Evolutionary conservation across 495 filamentous ascomycete species (phyloP), one percentile per base, ranked within the genome.

Genomic region (Immersiella caudata): DNA sequence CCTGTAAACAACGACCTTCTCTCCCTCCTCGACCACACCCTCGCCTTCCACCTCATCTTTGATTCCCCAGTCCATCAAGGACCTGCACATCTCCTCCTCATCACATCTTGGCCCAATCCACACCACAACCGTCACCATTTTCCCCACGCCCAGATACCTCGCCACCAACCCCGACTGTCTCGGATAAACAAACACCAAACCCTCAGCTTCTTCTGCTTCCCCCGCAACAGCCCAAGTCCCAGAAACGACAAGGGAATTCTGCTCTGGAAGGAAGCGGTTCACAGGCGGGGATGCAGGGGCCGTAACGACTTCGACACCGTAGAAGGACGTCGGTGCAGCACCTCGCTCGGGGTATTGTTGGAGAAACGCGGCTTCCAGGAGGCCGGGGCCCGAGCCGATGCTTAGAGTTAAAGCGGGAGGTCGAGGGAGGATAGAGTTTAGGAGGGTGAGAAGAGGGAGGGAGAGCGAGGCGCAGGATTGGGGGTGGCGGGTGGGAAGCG

Each of bases 51-150:
- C n/a, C 12, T 36, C 61, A 12, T 69, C 62, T 26, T 46, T 66
- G 40, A 55, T 21, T 20, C 65, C 68, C 67, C 68, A 71, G 2
- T 27, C 63, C 64, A 40, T 27, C 52, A 74, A 46, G 2, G 51
- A 49, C 18, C 7, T 11, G 0, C 29, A 46, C 67, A 71, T 73
- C 35, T 67, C 68, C 33, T 67, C 62, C 12, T 66, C 9, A 68
- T 75, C 73, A 61, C 68, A 71, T 58, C 46, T 60, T 2, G 73
- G 73, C 29, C 73, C 73, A 51, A 75, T 70, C 73, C 71, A 75
- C n/a, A 75, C 67, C 3, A 64, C 73, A 8, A 73, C 66, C 36
- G 46, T 14, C 12, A 72, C 62, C 25, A 18, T 18, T n/a, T 21
- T 36, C 25, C 58, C 51, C 1, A 12, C 27, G 11, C 40, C 35